Percentiles rank a stretch among this genome's conserved stretches.
Conservation (phyloP, 1,284 basidiomycete genomes). For the Golubevia pallescens region DNA sequence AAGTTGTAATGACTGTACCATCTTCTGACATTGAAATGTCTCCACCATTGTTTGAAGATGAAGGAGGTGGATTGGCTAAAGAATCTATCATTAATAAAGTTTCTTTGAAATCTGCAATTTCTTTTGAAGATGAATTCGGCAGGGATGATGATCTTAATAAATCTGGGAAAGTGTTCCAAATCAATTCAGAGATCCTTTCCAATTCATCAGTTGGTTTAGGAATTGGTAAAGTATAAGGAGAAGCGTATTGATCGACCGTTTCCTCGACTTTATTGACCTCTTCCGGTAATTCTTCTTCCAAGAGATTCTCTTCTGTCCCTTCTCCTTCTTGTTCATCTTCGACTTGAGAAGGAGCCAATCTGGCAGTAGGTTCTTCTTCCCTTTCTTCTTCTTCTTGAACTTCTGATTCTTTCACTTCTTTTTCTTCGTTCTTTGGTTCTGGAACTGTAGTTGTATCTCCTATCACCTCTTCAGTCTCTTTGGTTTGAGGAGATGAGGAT, state of each 20-base stretch:
- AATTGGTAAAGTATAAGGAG: constrained; percentile 8
- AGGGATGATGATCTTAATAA: constrained; percentile 31
- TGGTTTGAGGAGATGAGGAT: neutral
- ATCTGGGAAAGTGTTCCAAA: constrained; percentile 52
- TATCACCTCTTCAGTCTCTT: neutral
- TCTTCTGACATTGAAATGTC: neutral
- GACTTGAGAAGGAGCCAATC: neutral
- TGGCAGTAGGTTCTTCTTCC: neutral
- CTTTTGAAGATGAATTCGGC: constrained; percentile 17
- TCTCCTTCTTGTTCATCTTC: neutral
- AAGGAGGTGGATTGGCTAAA: neutral
- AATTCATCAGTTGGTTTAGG: constrained; percentile 37
- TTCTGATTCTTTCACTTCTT: neutral
- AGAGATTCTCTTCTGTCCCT: neutral
- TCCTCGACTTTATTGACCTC: neutral
- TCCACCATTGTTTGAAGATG: neutral
- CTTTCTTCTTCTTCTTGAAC: neutral
- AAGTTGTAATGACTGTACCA: neutral
- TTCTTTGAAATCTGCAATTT: constrained; percentile 28
- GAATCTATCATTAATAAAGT: constrained; percentile 21
- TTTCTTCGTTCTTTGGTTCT: neutral
- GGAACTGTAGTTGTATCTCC: neutral
- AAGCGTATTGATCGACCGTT: neutral
- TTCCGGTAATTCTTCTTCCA: neutral
- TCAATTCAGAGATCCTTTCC: constrained; percentile 36